Conservation (phyloP, 805 yeast species). For the Candida pseudofarinosa region DNA sequence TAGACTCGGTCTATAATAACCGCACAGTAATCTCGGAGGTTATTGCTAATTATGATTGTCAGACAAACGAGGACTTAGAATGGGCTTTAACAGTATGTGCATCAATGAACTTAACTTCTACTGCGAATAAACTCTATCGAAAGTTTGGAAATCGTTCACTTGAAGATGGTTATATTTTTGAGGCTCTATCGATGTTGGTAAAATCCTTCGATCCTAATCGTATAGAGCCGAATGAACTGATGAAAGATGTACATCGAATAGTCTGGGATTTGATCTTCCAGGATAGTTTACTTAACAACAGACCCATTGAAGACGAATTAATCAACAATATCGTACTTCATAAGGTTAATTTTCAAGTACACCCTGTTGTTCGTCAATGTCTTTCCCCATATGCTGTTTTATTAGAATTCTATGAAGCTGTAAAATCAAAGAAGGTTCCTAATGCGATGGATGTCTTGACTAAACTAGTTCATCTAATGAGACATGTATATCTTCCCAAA, state of each 20-base stretch:
- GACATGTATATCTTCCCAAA: slow-evolving; percentile 42
- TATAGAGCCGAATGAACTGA: slow-evolving; percentile 23
- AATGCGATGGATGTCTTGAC: slow-evolving; percentile 36
- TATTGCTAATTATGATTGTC: slow-evolving; percentile 56
- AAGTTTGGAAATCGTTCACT: slow-evolving; percentile 45
- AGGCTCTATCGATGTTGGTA: slow-evolving; percentile 61
- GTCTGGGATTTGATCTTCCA: slow-evolving; percentile 62
- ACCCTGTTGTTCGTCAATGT: slow-evolving; percentile 62
- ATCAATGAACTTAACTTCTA: slow-evolving; percentile 53
- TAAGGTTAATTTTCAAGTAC: slow-evolving; percentile 34
- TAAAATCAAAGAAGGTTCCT: slow-evolving; percentile 10
- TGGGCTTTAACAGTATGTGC: slow-evolving; percentile 77
- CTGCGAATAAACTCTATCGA: slow-evolving; percentile 53
- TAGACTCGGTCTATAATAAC: slow-evolving; percentile 30
- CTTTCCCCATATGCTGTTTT: slow-evolving; percentile 69
- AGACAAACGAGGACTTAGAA: slow-evolving; percentile 72
- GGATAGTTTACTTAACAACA: slow-evolving; percentile 49
- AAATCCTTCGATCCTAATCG: slow-evolving; percentile 50
- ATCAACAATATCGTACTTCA: slow-evolving; percentile 45
- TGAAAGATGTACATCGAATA: slow-evolving; percentile 44
- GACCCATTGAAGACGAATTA: slow-evolving; percentile 53
- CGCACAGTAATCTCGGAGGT: slow-evolving; percentile 47
- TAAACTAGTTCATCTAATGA: slow-evolving; percentile 45
- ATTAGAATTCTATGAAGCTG: slow-evolving; percentile 41
- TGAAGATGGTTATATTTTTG: slow-evolving; percentile 54